Evolutionary conservation across 75 land plant species (phyloP).

Genomic region (Cupressus sempervirens): DNA sequence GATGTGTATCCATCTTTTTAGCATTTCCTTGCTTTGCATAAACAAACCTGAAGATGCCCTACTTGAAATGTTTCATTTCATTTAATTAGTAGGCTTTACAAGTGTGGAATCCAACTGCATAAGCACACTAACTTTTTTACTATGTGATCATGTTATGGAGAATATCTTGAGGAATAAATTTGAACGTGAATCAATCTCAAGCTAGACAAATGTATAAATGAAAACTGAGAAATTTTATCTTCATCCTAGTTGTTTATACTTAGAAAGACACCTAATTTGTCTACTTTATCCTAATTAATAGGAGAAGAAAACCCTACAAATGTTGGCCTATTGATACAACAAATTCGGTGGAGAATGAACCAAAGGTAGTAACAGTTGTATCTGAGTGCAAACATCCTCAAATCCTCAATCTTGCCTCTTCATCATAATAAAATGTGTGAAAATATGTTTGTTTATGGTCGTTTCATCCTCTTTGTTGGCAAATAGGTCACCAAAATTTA

Average conservation of each 20-base stretch:
- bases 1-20: background rate
- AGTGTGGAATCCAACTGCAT: background rate
- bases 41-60: background rate
- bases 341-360: no score
- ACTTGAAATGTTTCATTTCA: background rate
- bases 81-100: background rate
- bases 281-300: no score
- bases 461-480: no score
- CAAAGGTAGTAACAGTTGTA: no score
- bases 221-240: background rate
- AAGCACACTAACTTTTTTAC: background rate
- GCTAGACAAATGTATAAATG: background rate
- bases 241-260: background rate
- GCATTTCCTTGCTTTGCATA: background rate
- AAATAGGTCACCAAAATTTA: no score
- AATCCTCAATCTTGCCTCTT: no score
- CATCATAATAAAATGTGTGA: no score
- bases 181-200: background rate
- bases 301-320: no score
- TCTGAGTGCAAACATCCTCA: no score
- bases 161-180: background rate
- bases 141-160: background rate
- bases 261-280: background rate
- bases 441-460: no score
- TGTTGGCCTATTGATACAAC: no score